These are phyloP conservation scores for Trichoderma pleuroti DNA, from an alignment of 2,329 filamentous ascomycete species.

Conservation along the genomic window DNA sequence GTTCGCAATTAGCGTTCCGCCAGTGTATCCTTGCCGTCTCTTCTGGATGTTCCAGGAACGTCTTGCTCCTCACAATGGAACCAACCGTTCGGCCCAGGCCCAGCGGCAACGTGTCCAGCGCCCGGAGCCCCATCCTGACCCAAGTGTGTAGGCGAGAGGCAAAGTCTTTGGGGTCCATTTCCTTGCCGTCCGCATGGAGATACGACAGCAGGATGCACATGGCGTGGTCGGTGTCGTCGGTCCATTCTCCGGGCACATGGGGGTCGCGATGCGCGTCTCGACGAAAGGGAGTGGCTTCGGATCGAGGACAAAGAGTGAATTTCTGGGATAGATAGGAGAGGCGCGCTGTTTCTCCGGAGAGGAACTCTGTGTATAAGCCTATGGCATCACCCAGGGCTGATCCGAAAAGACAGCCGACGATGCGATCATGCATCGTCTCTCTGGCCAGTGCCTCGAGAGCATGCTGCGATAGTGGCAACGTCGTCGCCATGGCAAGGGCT, in stretches of 20 bases:
- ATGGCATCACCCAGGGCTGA: conserved; percentile 53
- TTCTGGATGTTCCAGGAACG: conserved; percentile 40
- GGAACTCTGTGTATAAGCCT: conserved; percentile 53
- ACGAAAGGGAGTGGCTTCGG: conserved; percentile 39
- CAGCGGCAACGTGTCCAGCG: conserved; percentile 44
- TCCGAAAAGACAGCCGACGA: conserved; percentile 46
- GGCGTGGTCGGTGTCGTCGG: conserved; percentile 54
- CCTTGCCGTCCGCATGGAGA: conserved; percentile 40
- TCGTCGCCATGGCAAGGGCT: background rate
- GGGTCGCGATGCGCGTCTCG: conserved; percentile 45
- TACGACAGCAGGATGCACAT: conserved; percentile 48
- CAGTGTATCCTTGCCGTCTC: conserved; percentile 40
- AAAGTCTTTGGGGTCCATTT: conserved; percentile 39
- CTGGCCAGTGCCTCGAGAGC: conserved; percentile 22
- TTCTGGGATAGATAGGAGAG: conserved; percentile 36
- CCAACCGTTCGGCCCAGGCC: conserved; percentile 48
- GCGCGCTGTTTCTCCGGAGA: conserved; percentile 35
- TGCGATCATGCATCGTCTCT: conserved; percentile 34
- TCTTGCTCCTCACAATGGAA: conserved; percentile 38
- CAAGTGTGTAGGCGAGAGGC: conserved; percentile 45
- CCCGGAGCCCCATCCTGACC: conserved; percentile 45
- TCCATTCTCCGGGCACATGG: conserved; percentile 45
- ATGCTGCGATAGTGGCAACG: conserved; percentile 20
- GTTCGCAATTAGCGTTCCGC: conserved; percentile 36
- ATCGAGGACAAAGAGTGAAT: conserved; percentile 39